Percentiles rank a stretch among this genome's conserved stretches.
Conservation (phyloP, 2,329 filamentous ascomycete genomes). For the Xylaria hypoxylon region DNA sequence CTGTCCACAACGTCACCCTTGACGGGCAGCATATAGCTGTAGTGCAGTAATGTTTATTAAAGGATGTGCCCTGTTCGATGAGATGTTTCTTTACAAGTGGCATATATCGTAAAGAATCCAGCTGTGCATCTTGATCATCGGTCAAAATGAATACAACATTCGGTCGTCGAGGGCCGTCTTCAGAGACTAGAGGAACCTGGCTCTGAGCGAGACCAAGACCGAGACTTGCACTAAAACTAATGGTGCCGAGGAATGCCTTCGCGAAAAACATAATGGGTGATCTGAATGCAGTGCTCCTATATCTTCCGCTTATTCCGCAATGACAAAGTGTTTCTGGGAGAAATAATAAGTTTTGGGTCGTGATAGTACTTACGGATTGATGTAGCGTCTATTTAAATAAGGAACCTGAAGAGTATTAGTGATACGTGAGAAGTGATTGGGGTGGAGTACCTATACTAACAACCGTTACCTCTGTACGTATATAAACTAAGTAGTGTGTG, state of each 20-base stretch:
- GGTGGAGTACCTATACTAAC: not conserved
- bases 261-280: slow-evolving; percentile 32
- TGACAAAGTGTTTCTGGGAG: not conserved
- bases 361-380: too few species aligned
- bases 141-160: slow-evolving; percentile 72
- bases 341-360: not conserved
- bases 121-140: slow-evolving; percentile 70
- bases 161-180: slow-evolving; percentile 42
- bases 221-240: slow-evolving; percentile 23
- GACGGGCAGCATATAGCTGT: slow-evolving; percentile 53
- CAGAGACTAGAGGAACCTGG: slow-evolving; percentile 30
- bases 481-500: too few species aligned
- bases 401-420: not conserved
- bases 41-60: slow-evolving; percentile 68
- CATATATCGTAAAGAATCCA: slow-evolving; percentile 67
- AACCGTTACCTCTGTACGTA: too few species aligned
- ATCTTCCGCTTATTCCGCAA: not conserved
- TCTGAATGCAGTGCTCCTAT: not conserved
- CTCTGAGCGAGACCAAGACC: slow-evolving; percentile 10
- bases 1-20: slow-evolving; percentile 68
- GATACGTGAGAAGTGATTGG: not conserved
- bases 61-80: slow-evolving; percentile 64
- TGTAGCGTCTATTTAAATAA: too few species aligned
- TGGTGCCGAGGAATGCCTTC: slow-evolving; percentile 19
- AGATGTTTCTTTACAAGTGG: slow-evolving; percentile 64